Evolutionary conservation across 352 stramenopile species (phyloP).

Genomic region (Saprolegnia parasitica): DNA sequence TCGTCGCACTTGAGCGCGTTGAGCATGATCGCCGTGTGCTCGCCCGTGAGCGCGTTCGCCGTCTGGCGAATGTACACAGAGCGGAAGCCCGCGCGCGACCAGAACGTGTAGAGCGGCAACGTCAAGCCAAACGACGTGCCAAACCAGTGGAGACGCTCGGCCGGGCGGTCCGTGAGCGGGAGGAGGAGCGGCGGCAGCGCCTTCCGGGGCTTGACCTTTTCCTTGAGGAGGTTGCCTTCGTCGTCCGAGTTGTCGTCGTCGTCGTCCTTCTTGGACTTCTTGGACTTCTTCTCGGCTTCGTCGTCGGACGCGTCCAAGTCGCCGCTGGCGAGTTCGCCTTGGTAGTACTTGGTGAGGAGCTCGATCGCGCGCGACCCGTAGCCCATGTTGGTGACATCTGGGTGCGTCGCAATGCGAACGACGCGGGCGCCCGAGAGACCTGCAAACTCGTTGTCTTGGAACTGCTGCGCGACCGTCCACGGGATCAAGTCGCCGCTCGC

Average conservation of each 20-base stretch:
- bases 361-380: conserved; percentile 96
- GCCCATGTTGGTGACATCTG: conserved; percentile 95
- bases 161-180: conserved; percentile 90
- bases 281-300: conserved; percentile 31
- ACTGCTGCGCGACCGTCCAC: conserved; percentile 99
- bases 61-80: conserved; percentile 98
- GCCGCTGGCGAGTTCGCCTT: conserved; percentile 89
- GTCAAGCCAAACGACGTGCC: conserved; percentile 98
- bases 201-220: conserved; percentile 94
- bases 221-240: conserved; percentile 51
- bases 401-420: conserved; percentile 97
- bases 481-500: conserved; percentile 98
- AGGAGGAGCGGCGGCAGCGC: conserved; percentile 96
- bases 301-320: conserved; percentile 37
- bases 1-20: conserved; percentile 69
- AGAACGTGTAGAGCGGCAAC: conserved; percentile 96
- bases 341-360: conserved; percentile 96
- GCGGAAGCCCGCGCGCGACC: conserved; percentile 90
- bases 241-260: conserved; percentile 47
- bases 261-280: conserved; percentile 31
- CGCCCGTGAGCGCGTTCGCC: conserved; percentile 98
- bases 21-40: conserved; percentile 95
- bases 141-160: conserved; percentile 97
- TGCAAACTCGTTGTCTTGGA: conserved; percentile 98
- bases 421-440: conserved; percentile 95